A percentile compares a stretch with the other conserved stretches of the same genome.
Evolutionary conservation across 768 basidiomycete species (phyloP).

Genomic region (Amanita pseudoporphyria): DNA sequence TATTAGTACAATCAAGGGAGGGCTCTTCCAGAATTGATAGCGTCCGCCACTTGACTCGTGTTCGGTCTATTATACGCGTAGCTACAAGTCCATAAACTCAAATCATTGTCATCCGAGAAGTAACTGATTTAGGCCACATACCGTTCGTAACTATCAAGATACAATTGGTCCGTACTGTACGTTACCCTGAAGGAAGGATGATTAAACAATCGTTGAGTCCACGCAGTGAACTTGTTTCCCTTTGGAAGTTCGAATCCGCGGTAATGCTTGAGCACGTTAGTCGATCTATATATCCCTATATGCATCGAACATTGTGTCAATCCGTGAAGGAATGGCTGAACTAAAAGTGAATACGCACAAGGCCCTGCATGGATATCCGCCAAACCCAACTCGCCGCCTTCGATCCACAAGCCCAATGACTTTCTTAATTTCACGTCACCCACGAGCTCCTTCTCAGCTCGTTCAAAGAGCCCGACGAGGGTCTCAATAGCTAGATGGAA

Average conservation of each 20-base stretch:
- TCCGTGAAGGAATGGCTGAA: constrained; percentile 19
- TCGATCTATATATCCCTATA: too few species aligned
- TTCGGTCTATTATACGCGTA: too few species aligned
- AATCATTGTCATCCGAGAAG: background rate
- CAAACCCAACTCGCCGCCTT: too few species aligned
- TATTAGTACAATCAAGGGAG: too few species aligned
- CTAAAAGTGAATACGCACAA: background rate
- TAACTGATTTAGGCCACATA: too few species aligned
- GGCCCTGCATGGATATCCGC: too few species aligned
- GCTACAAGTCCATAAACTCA: background rate
- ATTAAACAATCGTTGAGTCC: constrained; percentile 41
- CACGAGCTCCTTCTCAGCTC: too few species aligned
- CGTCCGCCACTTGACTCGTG: too few species aligned
- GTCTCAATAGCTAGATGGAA: constrained; percentile 47
- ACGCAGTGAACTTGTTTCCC: constrained; percentile 40
- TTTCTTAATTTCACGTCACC: too few species aligned
- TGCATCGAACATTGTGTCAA: constrained; percentile 32
- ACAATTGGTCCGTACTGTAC: constrained; percentile 57
- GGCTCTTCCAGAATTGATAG: too few species aligned
- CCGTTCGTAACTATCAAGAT: constrained; percentile 44
- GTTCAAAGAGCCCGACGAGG: too few species aligned
- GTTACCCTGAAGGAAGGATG: constrained; percentile 60
- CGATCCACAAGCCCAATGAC: too few species aligned
- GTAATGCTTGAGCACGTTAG: constrained; percentile 56
- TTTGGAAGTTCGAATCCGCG: constrained; percentile 51